Percentiles rank a stretch among this genome's conserved stretches.
Evolutionary conservation across 129 eudicot species (phyloP).

Genomic region (Daucus carota): DH1_v3.0 NC_030386.2:19146001-19146500

Average conservation of each 20-base stretch:
- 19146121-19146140: not conserved
- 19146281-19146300: not conserved
- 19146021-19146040: not conserved
- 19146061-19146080: not conserved
- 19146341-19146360: not conserved
- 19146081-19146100: not conserved
- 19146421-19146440: not conserved
- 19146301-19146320: not conserved
- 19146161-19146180: not conserved
- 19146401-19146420: not conserved
- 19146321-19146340: not conserved
- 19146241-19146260: not conserved
- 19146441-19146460: not conserved
- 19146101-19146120: slow-evolving; percentile 4
- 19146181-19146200: not conserved
- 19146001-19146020: not conserved
- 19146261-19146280: not conserved
- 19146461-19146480: not conserved
- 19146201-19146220: not conserved
- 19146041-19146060: not conserved
- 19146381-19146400: not conserved
- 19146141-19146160: not conserved
- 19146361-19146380: not conserved
- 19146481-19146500: not conserved
- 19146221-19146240: not conserved